Base-by-base conservation (phyloP, 2,329 filamentous ascomycete genomes). In the Aspergillus sp. region DNA sequence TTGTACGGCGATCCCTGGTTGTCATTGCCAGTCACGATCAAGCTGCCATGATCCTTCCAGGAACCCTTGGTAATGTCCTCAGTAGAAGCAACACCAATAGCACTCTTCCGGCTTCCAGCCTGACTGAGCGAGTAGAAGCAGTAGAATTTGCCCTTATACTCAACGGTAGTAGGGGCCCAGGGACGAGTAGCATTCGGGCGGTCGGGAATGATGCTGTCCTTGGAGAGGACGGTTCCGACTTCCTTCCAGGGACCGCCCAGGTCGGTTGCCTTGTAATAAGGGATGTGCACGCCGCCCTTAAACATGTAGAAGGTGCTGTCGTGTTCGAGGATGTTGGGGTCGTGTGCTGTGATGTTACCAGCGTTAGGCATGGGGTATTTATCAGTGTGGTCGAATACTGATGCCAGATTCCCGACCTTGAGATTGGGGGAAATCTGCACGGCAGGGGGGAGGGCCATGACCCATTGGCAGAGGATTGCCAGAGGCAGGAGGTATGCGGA, bases 31-130 rank as follows among this genome's bases (percentile, higher is more conserved):
- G 63, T 62, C 5, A 56, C 54, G 35, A 66, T 53, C 0, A 66
- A 6, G 0, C 55, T 54, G 5, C 63, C 63, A 38, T 66, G 62
- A 45, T 66, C 63, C 0, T 41, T 59, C 63, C 63, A 66, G 1
- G 47, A 22, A 3, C 49, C 51, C 1, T 47, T 49, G 7, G 58
- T 55, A 0, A 64, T 41, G 3, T 42, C 32, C 0, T 53, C 53
- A 3, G 58, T 55, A 1, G 62, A 61, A 7, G 63, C 62, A 17
- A 65, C 57, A 7, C 63, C 63, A 37, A 66, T 64, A 1, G 63
- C 60, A 33, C 62, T 65, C n/a, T 60, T 46, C 9, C 50, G 54
- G 3, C 51, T 55, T 5, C 60, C 61, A 2, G 15, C 32, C 13
- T 35, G 23, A 48, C 61, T 65, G 20, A 64, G 43, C 0, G 59